Base-by-base conservation (phyloP, 1,284 basidiomycete genomes). In the Entoloma clypeatum region DNA sequence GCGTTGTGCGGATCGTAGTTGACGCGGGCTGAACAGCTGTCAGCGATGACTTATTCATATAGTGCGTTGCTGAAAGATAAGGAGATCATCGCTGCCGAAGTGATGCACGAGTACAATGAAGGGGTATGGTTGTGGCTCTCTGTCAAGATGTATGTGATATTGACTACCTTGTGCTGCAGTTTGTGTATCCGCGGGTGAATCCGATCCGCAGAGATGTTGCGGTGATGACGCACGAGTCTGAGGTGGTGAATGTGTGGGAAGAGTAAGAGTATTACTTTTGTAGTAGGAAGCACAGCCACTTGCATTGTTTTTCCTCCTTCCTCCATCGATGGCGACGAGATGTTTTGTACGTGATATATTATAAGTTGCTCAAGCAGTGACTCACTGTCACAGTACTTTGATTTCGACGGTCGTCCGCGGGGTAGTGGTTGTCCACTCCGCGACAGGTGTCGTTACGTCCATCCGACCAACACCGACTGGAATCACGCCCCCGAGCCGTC, bases 61-160 rank as follows among this genome's bases (percentile, higher is more conserved):
- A 73, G 75, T 30, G 68, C 69, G 5, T 56, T 89, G 43, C 39
- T 90, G 13, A 89, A 84, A 59, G 90, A 93, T 64, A 80, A 75
- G 49, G 76, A 74, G 34, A 78, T 88, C 38, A 75, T 93, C 41
- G 75, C 84, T 23, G 74, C 79, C 3, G 90, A 92, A 57, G 86
- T 92, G 8, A 75, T 93, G 75, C 76, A 83, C 57, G 90, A 93
- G 62, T 93, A 93, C 57, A 86, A 93, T 53, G 69, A 81, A 57
- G 80, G 79, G 62, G 90, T 83, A 47, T 5, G 45, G 50, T 33
- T 24, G 43, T 35, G 16, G 23, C 9, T 18, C 10, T 11, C 19
- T 34, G 25, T 43, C 37, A 24, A 18, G 13, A 11, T 29, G 17
- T 25, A 5, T 33, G 51, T 21, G 50, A 8, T 19, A 28, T 35